Evolutionary conservation across 208 protist genomes (phyloP).

Genomic region (Crithidia mellificae): DNA sequence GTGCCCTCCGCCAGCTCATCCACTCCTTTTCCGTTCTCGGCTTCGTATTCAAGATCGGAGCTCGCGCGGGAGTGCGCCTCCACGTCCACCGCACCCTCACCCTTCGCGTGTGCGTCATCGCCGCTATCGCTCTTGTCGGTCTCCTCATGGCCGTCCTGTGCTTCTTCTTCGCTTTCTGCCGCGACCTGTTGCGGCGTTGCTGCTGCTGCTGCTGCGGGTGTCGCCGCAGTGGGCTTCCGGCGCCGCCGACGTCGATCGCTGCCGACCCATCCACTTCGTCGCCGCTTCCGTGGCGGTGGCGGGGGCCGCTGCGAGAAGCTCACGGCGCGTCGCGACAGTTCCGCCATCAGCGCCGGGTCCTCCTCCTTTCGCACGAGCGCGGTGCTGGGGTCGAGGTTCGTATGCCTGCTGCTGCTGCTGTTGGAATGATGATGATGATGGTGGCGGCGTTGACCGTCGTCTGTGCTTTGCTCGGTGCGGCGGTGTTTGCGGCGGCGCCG

Average conservation of each 20-base stretch:
- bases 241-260: slow-evolving; percentile 38
- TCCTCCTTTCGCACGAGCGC: slow-evolving; percentile 27
- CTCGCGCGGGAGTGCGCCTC: not conserved
- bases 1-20: too few relatives aligned
- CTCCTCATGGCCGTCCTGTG: not conserved
- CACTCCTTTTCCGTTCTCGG: not conserved
- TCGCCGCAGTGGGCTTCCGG: not conserved
- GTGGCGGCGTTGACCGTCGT: not conserved
- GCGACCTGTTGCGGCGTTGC: not conserved
- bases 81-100: not conserved
- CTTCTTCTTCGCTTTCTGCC: not conserved
- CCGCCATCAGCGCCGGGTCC: slow-evolving; percentile 34
- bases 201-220: not conserved
- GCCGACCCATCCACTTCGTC: slow-evolving; percentile 27
- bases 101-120: not conserved
- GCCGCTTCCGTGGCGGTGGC: slow-evolving; percentile 4
- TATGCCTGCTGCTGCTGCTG: not conserved
- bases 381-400: not conserved
- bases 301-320: slow-evolving; percentile 34
- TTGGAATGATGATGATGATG: too few relatives aligned
- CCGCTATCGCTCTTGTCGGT: too few relatives aligned
- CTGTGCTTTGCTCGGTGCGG: not conserved
- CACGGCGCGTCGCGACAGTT: slow-evolving; percentile 24
- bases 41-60: not conserved
- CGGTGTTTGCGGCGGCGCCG: not conserved